Percentiles rank a stretch among this genome's conserved stretches.
These are phyloP conservation scores for Malassezia cuniculi DNA, from an alignment of 1,284 basidiomycete genomes.

Conservation along the genomic window DNA sequence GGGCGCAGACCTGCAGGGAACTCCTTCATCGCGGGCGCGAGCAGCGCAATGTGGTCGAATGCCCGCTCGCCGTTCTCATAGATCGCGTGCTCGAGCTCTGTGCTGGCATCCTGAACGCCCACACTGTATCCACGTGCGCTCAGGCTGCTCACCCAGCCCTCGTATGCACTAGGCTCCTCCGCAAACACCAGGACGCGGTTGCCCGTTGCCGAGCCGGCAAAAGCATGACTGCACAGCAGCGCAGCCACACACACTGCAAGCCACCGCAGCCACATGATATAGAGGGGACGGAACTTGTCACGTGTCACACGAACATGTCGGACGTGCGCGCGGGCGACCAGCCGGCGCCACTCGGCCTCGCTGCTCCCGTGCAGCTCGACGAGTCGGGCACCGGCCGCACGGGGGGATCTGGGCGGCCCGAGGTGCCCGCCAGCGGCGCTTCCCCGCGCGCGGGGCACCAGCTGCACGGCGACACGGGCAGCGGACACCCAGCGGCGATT, in stretches of 20 bases:
- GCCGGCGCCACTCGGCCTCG: no score
- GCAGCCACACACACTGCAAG: not conserved
- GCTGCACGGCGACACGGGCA: not conserved
- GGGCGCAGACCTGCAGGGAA: slow-evolving; percentile 67
- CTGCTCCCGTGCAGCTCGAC: no score
- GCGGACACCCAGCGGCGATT: no score
- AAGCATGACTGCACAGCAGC: not conserved
- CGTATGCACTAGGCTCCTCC: slow-evolving; percentile 16
- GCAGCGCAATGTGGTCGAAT: slow-evolving; percentile 36
- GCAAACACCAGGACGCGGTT: slow-evolving; percentile 31
- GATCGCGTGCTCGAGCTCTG: slow-evolving; percentile 18
- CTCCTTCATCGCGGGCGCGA: slow-evolving; percentile 45
- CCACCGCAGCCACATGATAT: slow-evolving; percentile 1
- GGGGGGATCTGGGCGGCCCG: not conserved
- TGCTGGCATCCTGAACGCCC: slow-evolving; percentile 14
- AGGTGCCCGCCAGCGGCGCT: not conserved
- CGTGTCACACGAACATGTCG: not conserved
- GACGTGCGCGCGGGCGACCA: not conserved
- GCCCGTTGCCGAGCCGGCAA: slow-evolving; percentile 24
- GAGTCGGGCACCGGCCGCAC: not conserved
- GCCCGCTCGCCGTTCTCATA: slow-evolving; percentile 24
- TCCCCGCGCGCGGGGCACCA: not conserved
- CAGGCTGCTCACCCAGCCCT: slow-evolving; percentile 18
- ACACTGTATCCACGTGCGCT: slow-evolving; percentile 21
- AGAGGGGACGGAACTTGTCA: not conserved